Evolutionary conservation across 352 stramenopile genomes (phyloP).

Genomic region (Phytophthora brassicae): DNA sequence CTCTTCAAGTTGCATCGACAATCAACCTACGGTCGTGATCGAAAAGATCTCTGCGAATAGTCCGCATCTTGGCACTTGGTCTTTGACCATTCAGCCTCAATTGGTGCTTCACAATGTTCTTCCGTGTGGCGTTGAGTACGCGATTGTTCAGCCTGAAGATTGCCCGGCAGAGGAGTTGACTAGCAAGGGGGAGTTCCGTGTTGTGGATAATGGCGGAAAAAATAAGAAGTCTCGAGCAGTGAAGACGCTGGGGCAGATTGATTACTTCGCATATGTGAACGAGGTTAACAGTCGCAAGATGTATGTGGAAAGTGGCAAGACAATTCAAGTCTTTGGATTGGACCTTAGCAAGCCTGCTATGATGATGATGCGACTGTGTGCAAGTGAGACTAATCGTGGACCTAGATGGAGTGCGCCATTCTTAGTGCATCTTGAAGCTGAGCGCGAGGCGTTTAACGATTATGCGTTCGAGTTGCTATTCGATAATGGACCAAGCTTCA

Average conservation of each 20-base stretch:
- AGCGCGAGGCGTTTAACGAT: slow-evolving; percentile 49
- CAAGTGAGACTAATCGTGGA: slow-evolving; percentile 47
- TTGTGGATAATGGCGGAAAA: slow-evolving; percentile 35
- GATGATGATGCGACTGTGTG: slow-evolving; percentile 78
- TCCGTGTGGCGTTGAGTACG: slow-evolving; percentile 82
- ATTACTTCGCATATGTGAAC: slow-evolving; percentile 78
- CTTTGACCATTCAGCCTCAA: slow-evolving; percentile 80
- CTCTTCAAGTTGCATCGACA: slow-evolving; percentile 73
- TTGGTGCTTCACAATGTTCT: slow-evolving; percentile 82
- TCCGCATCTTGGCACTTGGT: slow-evolving; percentile 59
- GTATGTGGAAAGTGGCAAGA: slow-evolving; percentile 80
- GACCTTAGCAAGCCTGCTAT: slow-evolving; percentile 66
- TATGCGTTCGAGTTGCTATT: slow-evolving; percentile 67
- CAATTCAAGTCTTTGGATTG: slow-evolving; percentile 80
- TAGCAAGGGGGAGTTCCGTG: slow-evolving; percentile 53
- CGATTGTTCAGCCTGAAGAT: slow-evolving; percentile 75
- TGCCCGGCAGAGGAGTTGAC: slow-evolving; percentile 66
- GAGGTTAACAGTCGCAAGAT: slow-evolving; percentile 78
- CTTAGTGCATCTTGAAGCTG: slow-evolving; percentile 52
- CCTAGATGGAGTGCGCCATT: slow-evolving; percentile 66
- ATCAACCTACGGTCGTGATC: slow-evolving; percentile 78
- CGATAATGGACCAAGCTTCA: slow-evolving; percentile 58
- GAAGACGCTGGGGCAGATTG: slow-evolving; percentile 48
- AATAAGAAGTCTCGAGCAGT: slow-evolving; percentile 47
- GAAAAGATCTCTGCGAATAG: slow-evolving; percentile 77